These are phyloP conservation scores for Hylodesmum podocarpum DNA, from an alignment of 306 rosid species.

Conservation along the genomic window DNA sequence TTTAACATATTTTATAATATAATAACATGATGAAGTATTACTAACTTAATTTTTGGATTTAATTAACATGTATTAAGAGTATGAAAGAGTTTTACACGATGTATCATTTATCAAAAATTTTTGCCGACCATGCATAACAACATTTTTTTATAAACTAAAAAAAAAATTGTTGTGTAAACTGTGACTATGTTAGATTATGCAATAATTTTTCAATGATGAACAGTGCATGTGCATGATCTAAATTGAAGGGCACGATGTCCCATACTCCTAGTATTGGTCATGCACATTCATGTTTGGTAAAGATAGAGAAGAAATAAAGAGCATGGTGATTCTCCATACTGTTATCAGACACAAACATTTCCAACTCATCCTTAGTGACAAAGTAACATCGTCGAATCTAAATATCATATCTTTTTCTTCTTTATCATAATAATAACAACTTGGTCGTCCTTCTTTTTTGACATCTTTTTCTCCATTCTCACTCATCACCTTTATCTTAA, in stretches of 20 bases:
- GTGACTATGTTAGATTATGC: too few relatives aligned
- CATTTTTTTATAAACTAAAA: too few relatives aligned
- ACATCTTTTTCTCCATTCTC: slow-evolving; percentile 34
- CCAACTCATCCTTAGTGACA: slow-evolving; percentile 53
- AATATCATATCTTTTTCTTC: slow-evolving; percentile 41
- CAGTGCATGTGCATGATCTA: slow-evolving; percentile 20
- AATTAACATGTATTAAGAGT: too few relatives aligned
- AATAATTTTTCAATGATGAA: too few relatives aligned
- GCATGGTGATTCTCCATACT: slow-evolving; percentile 40
- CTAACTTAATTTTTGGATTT: too few relatives aligned
- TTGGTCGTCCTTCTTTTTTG: slow-evolving; percentile 38
- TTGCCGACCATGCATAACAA: too few relatives aligned
- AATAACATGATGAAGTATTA: too few relatives aligned
- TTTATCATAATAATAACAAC: slow-evolving; percentile 48
- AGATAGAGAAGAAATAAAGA: slow-evolving; percentile 33
- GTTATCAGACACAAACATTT: slow-evolving; percentile 14
- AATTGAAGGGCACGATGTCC: slow-evolving; percentile 27
- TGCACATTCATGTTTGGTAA: slow-evolving; percentile 36
- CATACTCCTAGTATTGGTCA: background rate
- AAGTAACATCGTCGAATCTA: slow-evolving; percentile 47
- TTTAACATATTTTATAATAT: too few relatives aligned
- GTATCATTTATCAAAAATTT: too few relatives aligned
- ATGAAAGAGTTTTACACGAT: too few relatives aligned
- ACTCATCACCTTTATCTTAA: slow-evolving; percentile 47
- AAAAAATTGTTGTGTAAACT: too few relatives aligned